A percentile compares a stretch with the other conserved stretches of the same genome.
phyloP scores from a whole-genome alignment of 2,329 filamentous ascomycete genomes.

The Fusarium pininemorale region DNA sequence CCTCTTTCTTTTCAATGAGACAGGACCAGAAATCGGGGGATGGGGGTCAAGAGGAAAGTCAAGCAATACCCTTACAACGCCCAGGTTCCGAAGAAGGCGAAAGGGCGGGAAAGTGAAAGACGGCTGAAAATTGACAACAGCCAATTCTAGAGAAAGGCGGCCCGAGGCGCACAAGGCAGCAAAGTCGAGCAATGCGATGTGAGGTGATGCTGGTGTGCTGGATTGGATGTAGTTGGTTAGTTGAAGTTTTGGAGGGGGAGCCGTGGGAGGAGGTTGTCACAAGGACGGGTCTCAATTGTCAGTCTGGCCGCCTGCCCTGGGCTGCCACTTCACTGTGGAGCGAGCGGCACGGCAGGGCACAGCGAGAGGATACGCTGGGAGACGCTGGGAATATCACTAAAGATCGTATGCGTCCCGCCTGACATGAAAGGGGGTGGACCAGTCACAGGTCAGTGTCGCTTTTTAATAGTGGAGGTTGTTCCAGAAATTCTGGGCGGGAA shows the following conservation, averaged over 20 bases:
- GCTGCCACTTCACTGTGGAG: conserved; percentile 17
- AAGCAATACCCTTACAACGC: conserved; percentile 23
- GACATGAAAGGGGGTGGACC: conserved; percentile 1
- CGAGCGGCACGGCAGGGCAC: conserved; percentile 14
- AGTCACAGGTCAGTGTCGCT: conserved; percentile 10
- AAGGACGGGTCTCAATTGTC: conserved; percentile 28
- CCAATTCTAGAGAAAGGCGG: conserved; percentile 20
- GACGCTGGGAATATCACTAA: conserved; percentile 18
- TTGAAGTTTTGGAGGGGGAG: conserved; percentile 37
- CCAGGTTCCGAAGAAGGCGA: conserved; percentile 25
- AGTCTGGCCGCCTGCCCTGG: conserved; percentile 15
- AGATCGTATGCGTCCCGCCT: conserved; percentile 9
- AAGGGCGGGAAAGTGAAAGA: conserved; percentile 10
- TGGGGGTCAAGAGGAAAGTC: conserved; percentile 18
- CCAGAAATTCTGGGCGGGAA: not conserved
- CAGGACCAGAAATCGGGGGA: conserved; percentile 15
- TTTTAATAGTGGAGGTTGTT: conserved; percentile 7
- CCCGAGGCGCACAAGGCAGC: conserved; percentile 29
- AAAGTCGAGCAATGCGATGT: conserved; percentile 37
- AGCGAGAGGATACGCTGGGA: conserved; percentile 18
- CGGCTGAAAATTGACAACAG: not conserved
- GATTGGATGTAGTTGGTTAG: conserved; percentile 32
- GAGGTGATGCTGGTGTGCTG: conserved; percentile 21
- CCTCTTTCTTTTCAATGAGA: conserved; percentile 27
- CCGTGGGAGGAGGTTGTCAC: conserved; percentile 38